These are phyloP conservation scores for Trametes pubescens DNA, from an alignment of 1,284 basidiomycete genomes.

Conservation along the genomic window DNA sequence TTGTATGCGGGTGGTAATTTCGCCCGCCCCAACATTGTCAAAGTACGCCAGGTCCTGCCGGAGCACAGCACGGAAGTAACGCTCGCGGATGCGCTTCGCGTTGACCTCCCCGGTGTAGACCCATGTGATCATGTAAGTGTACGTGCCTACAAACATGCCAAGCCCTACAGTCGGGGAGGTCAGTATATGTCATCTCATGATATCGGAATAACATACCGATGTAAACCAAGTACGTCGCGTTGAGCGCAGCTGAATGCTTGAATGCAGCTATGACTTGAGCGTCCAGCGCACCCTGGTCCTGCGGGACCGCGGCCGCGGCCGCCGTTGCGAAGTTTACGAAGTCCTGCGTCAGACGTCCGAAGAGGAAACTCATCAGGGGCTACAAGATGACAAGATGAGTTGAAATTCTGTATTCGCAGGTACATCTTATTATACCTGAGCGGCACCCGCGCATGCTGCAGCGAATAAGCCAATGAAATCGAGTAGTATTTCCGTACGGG, in stretches of 20 bases:
- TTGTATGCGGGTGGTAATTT: slow-evolving; percentile 95
- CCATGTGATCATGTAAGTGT: slow-evolving; percentile 87
- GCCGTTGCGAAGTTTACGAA: slow-evolving; percentile 72
- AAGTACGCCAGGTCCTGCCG: slow-evolving; percentile 92
- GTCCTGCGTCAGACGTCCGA: slow-evolving; percentile 79
- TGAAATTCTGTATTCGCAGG: background rate
- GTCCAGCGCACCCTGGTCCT: slow-evolving; percentile 10
- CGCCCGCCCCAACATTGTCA: slow-evolving; percentile 93
- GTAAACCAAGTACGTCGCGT: slow-evolving; percentile 70
- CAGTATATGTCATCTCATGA: no score
- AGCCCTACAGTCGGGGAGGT: slow-evolving; percentile 51
- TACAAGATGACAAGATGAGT: slow-evolving; percentile 3
- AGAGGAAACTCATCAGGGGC: slow-evolving; percentile 86
- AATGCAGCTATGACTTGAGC: slow-evolving; percentile 53
- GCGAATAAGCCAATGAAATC: slow-evolving; percentile 71
- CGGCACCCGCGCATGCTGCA: slow-evolving; percentile 75
- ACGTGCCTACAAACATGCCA: slow-evolving; percentile 73
- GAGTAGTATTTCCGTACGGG: slow-evolving; percentile 66
- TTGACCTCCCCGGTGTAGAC: slow-evolving; percentile 89
- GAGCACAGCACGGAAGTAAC: slow-evolving; percentile 77
- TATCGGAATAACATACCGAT: slow-evolving; percentile 63
- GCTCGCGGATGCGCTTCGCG: slow-evolving; percentile 84
- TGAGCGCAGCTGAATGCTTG: slow-evolving; percentile 55
- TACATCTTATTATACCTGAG: slow-evolving; percentile 62
- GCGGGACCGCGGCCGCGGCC: slow-evolving; percentile 36